These are phyloP conservation scores for Coleophoma eucalyptorum DNA, from an alignment of 2,329 filamentous ascomycete species.

Conservation along the genomic window DNA sequence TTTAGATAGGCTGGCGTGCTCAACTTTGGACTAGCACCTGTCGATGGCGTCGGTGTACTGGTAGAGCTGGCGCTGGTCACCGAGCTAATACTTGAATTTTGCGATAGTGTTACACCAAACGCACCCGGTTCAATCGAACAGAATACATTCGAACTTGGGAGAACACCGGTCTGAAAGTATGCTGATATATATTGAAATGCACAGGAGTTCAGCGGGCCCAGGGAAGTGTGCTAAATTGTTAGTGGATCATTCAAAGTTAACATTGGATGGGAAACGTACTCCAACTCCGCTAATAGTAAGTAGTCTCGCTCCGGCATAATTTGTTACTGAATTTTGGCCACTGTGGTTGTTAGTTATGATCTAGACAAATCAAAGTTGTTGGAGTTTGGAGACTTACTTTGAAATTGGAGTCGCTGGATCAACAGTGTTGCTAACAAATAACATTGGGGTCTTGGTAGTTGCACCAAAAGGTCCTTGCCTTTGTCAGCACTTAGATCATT, in stretches of 20 bases:
- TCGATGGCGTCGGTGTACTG: too few species aligned
- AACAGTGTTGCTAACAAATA: constrained; percentile 27
- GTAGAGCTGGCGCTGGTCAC: too few species aligned
- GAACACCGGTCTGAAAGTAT: constrained; percentile 33
- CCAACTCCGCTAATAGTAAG: constrained; percentile 45
- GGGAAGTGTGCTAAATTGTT: constrained; percentile 36
- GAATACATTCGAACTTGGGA: constrained; percentile 37
- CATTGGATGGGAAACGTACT: constrained; percentile 29
- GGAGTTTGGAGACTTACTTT: background rate
- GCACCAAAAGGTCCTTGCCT: constrained; percentile 21
- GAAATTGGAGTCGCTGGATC: constrained; percentile 27
- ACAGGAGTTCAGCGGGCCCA: constrained; percentile 25
- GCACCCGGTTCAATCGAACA: constrained; percentile 41
- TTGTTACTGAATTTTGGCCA: constrained; percentile 11
- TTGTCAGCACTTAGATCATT: background rate
- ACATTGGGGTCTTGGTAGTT: constrained; percentile 25
- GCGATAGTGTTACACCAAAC: constrained; percentile 34
- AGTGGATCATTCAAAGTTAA: too few species aligned
- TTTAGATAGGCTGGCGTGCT: too few species aligned
- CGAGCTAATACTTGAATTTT: too few species aligned
- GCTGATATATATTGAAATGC: constrained; percentile 22
- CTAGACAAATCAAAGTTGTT: background rate
- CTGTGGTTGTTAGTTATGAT: constrained; percentile 19
- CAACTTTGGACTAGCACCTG: too few species aligned
- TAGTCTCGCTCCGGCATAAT: constrained; percentile 38